phyloP scores from a whole-genome alignment of 805 yeast species.

The Komagataella populi region DNA sequence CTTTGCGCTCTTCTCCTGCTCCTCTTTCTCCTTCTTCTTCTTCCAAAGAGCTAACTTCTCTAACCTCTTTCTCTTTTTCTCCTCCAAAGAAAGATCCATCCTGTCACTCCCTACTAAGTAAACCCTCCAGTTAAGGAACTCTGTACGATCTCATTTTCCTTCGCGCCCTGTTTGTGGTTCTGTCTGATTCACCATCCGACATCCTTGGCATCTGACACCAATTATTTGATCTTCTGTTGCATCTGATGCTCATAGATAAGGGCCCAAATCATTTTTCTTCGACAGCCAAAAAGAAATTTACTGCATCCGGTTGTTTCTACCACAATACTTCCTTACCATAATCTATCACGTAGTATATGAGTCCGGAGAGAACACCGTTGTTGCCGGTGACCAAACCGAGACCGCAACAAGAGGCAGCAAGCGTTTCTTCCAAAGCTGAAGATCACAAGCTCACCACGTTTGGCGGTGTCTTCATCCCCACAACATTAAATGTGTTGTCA shows the following conservation, averaged over 20 bases:
- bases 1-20: constrained; percentile 2
- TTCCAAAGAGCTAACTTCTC: constrained; percentile 51
- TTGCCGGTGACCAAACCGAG: background rate
- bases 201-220: background rate
- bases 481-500: constrained; percentile 82
- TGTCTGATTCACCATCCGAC: background rate
- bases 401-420: background rate
- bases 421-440: background rate
- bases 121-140: background rate
- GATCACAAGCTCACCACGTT: constrained; percentile 56
- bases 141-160: background rate
- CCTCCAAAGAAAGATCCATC: constrained; percentile 13
- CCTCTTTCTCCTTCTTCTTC: constrained; percentile 29
- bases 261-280: background rate
- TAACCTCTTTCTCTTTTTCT: constrained; percentile 26
- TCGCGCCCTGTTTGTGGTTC: background rate
- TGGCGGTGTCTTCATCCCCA: constrained; percentile 88
- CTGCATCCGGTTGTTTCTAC: constrained; percentile 3
- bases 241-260: background rate
- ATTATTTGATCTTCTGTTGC: background rate
- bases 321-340: background rate
- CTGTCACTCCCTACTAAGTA: background rate
- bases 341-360: background rate
- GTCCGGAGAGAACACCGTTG: background rate
- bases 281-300: background rate